These are phyloP conservation scores for Mycena pura DNA, from an alignment of 768 basidiomycete species.

Conservation along the genomic window DNA sequence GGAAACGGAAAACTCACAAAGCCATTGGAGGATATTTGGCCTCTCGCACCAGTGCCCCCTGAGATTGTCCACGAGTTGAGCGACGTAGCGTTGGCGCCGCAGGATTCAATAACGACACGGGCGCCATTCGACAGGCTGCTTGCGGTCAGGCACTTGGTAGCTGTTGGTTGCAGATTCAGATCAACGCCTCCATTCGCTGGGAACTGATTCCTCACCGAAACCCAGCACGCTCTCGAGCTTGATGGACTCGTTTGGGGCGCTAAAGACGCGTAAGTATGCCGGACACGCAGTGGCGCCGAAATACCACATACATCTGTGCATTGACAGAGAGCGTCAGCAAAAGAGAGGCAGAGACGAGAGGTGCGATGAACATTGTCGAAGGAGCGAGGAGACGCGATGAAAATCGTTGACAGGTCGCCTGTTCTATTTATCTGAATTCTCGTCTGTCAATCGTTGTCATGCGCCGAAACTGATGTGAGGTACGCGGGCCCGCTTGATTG, in stretches of 20 bases:
- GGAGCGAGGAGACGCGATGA: neutral
- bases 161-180: neutral
- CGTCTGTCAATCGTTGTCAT: neutral
- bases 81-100: slow-evolving; percentile 6
- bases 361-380: slow-evolving; percentile 4
- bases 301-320: slow-evolving; percentile 1
- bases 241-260: neutral
- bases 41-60: slow-evolving; percentile 1
- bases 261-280: slow-evolving; percentile 1
- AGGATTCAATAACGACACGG: slow-evolving; percentile 1
- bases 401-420: slow-evolving; percentile 1
- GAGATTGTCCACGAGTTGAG: slow-evolving; percentile 1
- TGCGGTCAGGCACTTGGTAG: slow-evolving; percentile 6
- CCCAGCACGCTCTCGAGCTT: slow-evolving; percentile 1
- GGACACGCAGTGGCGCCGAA: neutral
- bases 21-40: neutral
- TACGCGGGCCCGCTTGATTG: neutral
- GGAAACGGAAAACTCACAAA: slow-evolving; percentile 8
- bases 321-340: slow-evolving; percentile 7
- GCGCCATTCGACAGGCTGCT: slow-evolving; percentile 5
- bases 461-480: slow-evolving; percentile 5
- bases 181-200: slow-evolving; percentile 3
- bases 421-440: slow-evolving; percentile 4
- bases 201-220: slow-evolving; percentile 1
- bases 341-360: slow-evolving; percentile 2